Evolutionary conservation across 2,329 filamentous ascomycete genomes (phyloP), one percentile per base, ranked within the genome.

Genomic region (Botrytis elliptica): DNA sequence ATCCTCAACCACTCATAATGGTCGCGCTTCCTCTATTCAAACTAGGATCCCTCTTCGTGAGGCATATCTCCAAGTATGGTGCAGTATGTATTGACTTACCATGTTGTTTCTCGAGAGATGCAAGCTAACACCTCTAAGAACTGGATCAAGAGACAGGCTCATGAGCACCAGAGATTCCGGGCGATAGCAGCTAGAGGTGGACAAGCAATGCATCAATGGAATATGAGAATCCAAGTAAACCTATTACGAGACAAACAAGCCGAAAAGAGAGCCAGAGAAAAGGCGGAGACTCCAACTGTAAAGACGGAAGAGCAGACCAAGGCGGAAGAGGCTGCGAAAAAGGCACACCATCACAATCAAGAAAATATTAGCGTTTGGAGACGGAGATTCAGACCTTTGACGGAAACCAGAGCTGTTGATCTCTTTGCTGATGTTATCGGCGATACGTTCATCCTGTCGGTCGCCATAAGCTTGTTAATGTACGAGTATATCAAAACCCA

Each of bases 11-110:
- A 33, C 36, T 72, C 75, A 78, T 36, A 55, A 91, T 92, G 90
- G 89, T 91, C 63, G 86, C 89, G 73, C 84, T 92, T 57, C 90
- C 90, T 33, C 84, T 92, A 29, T 92, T 92, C 83, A 92, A 92
- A 83, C 88, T 91, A 77, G 89, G 86, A 36, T 82, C 89, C 73
- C 85, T 91, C 65, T 89, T 91, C 77, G 84, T 91, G 79, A 86
- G 88, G 77, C 89, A 91, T 80, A 83, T 91, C 71, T 91, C 89
- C 73, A 91, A 91, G 83, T 91, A 91, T 85, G 89, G 89, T 79
- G 89, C 90, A 72, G 89, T 91, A 87, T 77, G 88, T 83, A 38
- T 71, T 29, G 44, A 29, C 20, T 36, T 22, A 64, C 22, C 29
- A 66, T 57, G 38, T 38, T 38, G 36, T 20, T 38, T 65, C 29